A percentile compares a stretch with the other conserved stretches of the same genome.
Conservation (phyloP, 495 filamentous ascomycete genomes). For the Bombardia bombarda region DNA sequence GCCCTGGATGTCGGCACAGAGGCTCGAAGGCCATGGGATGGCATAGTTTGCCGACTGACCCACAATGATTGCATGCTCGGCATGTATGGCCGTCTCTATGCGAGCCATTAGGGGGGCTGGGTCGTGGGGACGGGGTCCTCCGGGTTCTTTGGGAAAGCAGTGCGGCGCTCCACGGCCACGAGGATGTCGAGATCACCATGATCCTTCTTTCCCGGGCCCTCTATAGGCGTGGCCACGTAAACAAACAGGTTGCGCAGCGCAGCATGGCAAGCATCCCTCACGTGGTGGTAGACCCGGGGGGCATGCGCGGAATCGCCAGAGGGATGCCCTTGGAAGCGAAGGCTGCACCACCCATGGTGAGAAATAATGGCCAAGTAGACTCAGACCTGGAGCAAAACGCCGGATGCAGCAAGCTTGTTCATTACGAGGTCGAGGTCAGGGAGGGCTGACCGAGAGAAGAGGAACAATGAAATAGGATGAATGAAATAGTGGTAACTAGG, state of each 20-base stretch:
- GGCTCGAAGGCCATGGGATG: constrained; percentile 38
- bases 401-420: no score
- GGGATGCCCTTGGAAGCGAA: constrained; percentile 37
- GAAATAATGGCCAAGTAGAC: not conserved
- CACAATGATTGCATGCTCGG: constrained; percentile 20
- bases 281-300: constrained; percentile 36
- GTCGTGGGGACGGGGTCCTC: not conserved
- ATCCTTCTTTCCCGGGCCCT: constrained; percentile 46
- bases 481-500: no score
- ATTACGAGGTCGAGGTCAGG: no score
- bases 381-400: not conserved
- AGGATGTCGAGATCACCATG: constrained; percentile 57
- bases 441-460: no score
- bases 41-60: constrained; percentile 36
- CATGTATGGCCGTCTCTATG: constrained; percentile 22
- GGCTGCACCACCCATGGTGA: constrained; percentile 50
- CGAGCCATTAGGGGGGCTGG: constrained; percentile 5
- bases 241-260: constrained; percentile 38
- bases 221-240: constrained; percentile 41
- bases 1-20: not conserved
- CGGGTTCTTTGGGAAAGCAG: constrained; percentile 11
- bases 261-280: constrained; percentile 29
- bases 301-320: constrained; percentile 52
- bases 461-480: no score
- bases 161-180: constrained; percentile 30